Percentiles rank a stretch among this genome's conserved stretches.
Conservation (phyloP, 179 eudicot species). For the Heliamphora pulchella region DNA sequence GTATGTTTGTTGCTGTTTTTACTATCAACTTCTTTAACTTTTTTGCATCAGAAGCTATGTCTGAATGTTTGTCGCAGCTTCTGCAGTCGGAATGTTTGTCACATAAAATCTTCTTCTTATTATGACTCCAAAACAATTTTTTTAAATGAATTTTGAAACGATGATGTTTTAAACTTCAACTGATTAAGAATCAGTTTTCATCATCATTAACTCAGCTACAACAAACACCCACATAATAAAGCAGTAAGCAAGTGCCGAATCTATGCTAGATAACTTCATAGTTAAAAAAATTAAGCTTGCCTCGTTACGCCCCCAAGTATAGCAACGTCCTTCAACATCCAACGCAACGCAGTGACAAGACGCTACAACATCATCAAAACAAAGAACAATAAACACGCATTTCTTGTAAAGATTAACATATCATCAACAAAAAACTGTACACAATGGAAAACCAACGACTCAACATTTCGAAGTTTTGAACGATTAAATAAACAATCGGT, state of each 20-base stretch:
- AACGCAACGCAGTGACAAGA: conserved; percentile 96
- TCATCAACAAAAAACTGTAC: not conserved
- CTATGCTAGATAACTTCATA: not conserved
- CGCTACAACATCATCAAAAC: conserved; percentile 41
- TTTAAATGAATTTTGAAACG: too few relatives aligned
- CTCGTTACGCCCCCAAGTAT: conserved; percentile 97
- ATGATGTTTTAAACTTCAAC: too few relatives aligned
- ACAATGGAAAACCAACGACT: not conserved
- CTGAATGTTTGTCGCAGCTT: too few relatives aligned
- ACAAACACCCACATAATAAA: not conserved
- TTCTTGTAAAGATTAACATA: not conserved
- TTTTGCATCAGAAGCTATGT: too few relatives aligned
- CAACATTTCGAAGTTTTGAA: not conserved
- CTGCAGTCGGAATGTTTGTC: too few relatives aligned
- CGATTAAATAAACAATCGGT: not conserved
- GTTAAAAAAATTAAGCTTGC: conserved; percentile 30
- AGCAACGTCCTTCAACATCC: conserved; percentile 95
- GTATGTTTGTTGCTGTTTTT: too few relatives aligned
- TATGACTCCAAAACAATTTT: too few relatives aligned
- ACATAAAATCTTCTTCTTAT: too few relatives aligned
- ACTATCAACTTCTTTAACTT: too few relatives aligned
- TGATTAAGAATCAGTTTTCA: too few relatives aligned
- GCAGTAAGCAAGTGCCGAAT: not conserved
- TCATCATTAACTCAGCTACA: too few relatives aligned
- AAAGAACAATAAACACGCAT: not conserved